These are phyloP conservation scores for Aspergillus homomorphus DNA, from an alignment of 495 filamentous ascomycete genomes.

Conservation along the genomic window DNA sequence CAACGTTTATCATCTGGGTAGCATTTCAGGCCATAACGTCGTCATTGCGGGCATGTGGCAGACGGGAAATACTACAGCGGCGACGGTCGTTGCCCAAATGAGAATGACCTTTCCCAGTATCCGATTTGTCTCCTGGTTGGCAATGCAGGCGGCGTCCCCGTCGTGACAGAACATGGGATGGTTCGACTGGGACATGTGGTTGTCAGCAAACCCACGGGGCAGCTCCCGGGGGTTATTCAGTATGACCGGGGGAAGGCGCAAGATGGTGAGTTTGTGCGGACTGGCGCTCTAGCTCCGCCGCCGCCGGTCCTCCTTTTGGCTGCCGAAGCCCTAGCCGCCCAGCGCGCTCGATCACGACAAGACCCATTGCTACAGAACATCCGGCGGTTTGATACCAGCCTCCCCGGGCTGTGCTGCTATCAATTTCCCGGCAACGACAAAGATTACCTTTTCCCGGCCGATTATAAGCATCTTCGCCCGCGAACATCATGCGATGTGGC, in stretches of 20 bases:
- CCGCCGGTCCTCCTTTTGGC: slow-evolving; percentile 29
- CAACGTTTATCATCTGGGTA: slow-evolving; percentile 35
- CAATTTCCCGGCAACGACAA: slow-evolving; percentile 9
- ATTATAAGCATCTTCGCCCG: slow-evolving; percentile 21
- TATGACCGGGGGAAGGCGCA: slow-evolving; percentile 37
- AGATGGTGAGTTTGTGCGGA: slow-evolving; percentile 29
- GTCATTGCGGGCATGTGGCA: slow-evolving; percentile 32
- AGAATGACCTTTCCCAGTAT: slow-evolving; percentile 22
- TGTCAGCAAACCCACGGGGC: slow-evolving; percentile 23
- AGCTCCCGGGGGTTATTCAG: slow-evolving; percentile 29
- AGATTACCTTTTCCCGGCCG: slow-evolving; percentile 29
- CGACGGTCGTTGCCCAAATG: slow-evolving; percentile 26
- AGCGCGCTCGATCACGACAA: slow-evolving; percentile 1
- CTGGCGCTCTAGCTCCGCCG: slow-evolving; percentile 33
- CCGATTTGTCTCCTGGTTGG: slow-evolving; percentile 32
- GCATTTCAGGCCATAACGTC: slow-evolving; percentile 29
- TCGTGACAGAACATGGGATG: slow-evolving; percentile 23
- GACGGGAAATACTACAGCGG: slow-evolving; percentile 27
- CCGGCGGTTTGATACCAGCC: slow-evolving; percentile 9
- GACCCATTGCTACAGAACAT: slow-evolving; percentile 15
- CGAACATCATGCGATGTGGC: not conserved
- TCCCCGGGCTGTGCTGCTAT: slow-evolving; percentile 21
- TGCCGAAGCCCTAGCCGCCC: slow-evolving; percentile 18
- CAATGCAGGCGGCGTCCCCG: slow-evolving; percentile 36
- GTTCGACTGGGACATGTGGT: slow-evolving; percentile 39